Conservation (phyloP, 179 eudicot species). For the Beta lomatogona region DNA sequence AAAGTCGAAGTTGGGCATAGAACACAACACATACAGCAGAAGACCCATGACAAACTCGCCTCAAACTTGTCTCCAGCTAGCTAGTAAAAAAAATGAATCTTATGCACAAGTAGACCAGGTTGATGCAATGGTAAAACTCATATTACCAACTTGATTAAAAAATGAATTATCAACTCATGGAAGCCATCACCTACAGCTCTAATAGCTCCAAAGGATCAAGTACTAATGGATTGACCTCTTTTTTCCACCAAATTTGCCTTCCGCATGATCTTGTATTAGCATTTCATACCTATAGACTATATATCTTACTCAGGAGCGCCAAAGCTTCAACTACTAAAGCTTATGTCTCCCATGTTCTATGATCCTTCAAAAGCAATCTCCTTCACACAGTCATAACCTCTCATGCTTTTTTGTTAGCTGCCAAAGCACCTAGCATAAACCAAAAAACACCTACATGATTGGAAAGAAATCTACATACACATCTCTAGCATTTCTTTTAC, state of each 20-base stretch:
- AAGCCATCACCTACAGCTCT: slow-evolving; percentile 4
- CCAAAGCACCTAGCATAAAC: not conserved
- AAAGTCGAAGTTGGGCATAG: not conserved
- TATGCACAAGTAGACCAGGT: not conserved
- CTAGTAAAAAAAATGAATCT: not conserved
- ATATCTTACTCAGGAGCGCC: not conserved
- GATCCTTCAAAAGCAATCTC: not conserved
- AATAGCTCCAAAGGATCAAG: not conserved
- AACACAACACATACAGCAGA: not conserved
- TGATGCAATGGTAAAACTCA: not conserved
- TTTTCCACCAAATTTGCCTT: not conserved
- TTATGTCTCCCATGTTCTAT: not conserved
- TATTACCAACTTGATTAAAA: not conserved
- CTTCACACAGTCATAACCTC: not conserved
- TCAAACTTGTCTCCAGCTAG: not conserved
- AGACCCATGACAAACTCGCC: not conserved
- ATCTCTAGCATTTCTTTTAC: not conserved
- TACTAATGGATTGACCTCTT: not conserved
- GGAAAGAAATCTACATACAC: not conserved
- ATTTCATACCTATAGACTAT: not conserved
- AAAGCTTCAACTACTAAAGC: not conserved
- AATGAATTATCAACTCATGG: not conserved
- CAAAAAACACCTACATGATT: not conserved
- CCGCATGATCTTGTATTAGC: not conserved
- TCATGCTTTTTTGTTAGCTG: not conserved